Conservation (phyloP, 2,329 filamentous ascomycete genomes). For the Hypomyces perniciosus region DNA sequence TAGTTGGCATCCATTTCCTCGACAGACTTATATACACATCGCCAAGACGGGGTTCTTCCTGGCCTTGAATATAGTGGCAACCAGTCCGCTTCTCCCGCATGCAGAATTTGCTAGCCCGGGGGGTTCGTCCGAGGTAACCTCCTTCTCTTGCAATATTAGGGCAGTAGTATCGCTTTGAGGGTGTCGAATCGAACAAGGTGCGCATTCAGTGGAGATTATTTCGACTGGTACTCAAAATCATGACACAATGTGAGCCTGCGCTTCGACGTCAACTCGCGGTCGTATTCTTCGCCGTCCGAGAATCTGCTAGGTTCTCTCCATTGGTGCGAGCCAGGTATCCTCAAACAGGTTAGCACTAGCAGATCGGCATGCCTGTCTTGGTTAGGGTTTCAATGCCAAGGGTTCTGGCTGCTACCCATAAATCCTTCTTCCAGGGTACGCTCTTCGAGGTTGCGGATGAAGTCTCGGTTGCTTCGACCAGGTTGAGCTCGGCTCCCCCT, state of each 20-base stretch:
- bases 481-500: constrained; percentile 68
- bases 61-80: too few relatives aligned
- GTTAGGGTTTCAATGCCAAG: constrained; percentile 56
- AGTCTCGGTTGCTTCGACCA: constrained; percentile 66
- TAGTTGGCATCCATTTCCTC: too few relatives aligned
- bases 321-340: neutral
- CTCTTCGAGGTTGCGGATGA: constrained; percentile 92
- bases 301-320: neutral
- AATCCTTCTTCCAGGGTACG: constrained; percentile 90
- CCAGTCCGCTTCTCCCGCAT: too few relatives aligned
- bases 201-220: too few relatives aligned
- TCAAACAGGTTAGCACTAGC: neutral
- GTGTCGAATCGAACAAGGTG: too few relatives aligned
- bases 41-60: too few relatives aligned
- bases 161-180: too few relatives aligned
- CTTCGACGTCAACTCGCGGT: neutral
- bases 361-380: constrained; percentile 9
- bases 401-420: constrained; percentile 57
- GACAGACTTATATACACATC: too few relatives aligned
- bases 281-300: neutral
- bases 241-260: neutral
- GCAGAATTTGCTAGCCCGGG: too few relatives aligned
- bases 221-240: too few relatives aligned
- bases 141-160: too few relatives aligned
- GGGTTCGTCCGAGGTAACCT: too few relatives aligned